These are phyloP conservation scores for Plasmodium blacklocki DNA, from an alignment of 169 alveolate genomes.

Conservation along the genomic window DNA sequence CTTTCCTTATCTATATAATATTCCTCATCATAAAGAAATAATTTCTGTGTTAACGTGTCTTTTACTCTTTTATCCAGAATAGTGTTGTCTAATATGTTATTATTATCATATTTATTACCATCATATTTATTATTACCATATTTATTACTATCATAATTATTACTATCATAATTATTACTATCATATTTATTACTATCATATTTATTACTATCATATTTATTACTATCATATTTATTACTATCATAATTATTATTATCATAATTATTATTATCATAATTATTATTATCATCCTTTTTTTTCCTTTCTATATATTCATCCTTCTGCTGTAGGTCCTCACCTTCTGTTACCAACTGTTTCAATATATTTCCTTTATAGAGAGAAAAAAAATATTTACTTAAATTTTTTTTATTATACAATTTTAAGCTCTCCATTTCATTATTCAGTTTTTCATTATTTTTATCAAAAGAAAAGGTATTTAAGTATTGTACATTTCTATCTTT, in stretches of 20 bases:
- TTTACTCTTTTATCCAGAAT: background rate
- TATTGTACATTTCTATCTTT: conserved; percentile 16
- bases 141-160: no score
- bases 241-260: background rate
- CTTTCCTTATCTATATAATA: conserved; percentile 41
- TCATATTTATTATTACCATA: background rate
- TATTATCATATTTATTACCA: background rate
- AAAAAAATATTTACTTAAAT: conserved; percentile 58
- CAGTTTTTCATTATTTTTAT: conserved; percentile 1
- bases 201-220: background rate
- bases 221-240: background rate
- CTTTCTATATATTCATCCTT: conserved; percentile 5
- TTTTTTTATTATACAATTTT: conserved; percentile 66
- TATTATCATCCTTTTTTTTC: background rate
- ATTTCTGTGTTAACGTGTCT: background rate
- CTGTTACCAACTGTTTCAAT: conserved; percentile 65
- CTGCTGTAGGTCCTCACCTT: conserved; percentile 52
- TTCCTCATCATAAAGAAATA: conserved; percentile 32
- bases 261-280: background rate
- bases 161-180: no score
- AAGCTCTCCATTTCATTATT: conserved; percentile 17
- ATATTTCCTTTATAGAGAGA: conserved; percentile 64
- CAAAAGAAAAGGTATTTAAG: conserved; percentile 16
- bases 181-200: background rate
- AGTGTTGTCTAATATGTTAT: background rate